These are phyloP conservation scores for Capsicum pubescens DNA, from an alignment of 257 asterid species.

Conservation along the genomic window DNA sequence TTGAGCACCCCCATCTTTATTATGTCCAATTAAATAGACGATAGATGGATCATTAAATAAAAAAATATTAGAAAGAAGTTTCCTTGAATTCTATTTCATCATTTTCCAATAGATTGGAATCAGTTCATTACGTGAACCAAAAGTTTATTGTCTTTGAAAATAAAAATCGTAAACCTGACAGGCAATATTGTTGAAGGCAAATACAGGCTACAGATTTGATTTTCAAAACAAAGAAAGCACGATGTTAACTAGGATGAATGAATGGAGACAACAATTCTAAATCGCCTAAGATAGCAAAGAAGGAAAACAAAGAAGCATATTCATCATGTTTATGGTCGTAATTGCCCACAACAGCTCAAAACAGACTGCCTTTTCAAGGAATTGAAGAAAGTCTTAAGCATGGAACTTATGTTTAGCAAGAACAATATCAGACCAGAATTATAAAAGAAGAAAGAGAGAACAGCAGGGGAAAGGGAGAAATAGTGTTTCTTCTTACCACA, in stretches of 20 bases:
- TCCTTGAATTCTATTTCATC: slow-evolving; percentile 11
- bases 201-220: not conserved
- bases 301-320: not conserved
- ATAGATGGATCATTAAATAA: not conserved
- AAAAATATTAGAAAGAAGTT: not conserved
- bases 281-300: not conserved
- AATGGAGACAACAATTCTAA: slow-evolving; percentile 14
- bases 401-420: not conserved
- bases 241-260: slow-evolving; percentile 16
- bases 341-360: slow-evolving; percentile 2
- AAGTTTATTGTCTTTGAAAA: not conserved
- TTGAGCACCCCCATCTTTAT: not conserved
- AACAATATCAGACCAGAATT: not conserved
- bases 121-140: not conserved
- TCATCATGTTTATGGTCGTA: not conserved
- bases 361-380: not conserved
- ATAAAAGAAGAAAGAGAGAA: slow-evolving; percentile 29
- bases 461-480: not conserved
- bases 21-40: not conserved
- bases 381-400: not conserved
- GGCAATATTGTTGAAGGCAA: not conserved
- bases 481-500: slow-evolving; percentile 64
- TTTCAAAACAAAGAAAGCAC: slow-evolving; percentile 1
- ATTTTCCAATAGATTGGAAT: not conserved
- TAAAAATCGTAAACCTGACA: slow-evolving; percentile 10